Evolutionary conservation across 495 filamentous ascomycete species (phyloP).

Genomic region (Annulohypoxylon bovei): DNA sequence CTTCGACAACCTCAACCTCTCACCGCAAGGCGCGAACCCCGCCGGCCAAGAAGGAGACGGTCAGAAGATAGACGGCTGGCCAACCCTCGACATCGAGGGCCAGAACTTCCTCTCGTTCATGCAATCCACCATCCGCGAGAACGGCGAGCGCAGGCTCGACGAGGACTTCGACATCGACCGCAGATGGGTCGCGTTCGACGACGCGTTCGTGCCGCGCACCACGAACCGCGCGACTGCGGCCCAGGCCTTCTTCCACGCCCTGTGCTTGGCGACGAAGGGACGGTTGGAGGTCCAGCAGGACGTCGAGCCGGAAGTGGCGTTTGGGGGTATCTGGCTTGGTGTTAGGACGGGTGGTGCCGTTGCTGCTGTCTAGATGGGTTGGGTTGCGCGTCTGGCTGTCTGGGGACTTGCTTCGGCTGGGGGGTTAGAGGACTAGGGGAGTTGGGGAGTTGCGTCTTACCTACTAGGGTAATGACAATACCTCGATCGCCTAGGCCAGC

Average conservation of each 20-base stretch:
- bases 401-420: not conserved
- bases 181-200: constrained; percentile 64
- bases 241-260: constrained; percentile 77
- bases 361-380: not conserved
- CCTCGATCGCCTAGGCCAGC: not conserved
- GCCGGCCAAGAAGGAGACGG: not conserved
- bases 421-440: too few relatives aligned
- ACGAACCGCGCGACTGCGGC: constrained; percentile 70
- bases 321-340: constrained; percentile 53
- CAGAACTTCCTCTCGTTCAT: constrained; percentile 66
- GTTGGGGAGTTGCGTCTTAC: too few relatives aligned
- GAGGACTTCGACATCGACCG: constrained; percentile 50
- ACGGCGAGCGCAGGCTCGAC: constrained; percentile 50
- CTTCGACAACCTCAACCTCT: constrained; percentile 20
- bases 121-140: constrained; percentile 47
- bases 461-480: too few relatives aligned
- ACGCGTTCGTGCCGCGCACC: constrained; percentile 64
- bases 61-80: constrained; percentile 16
- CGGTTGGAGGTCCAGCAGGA: constrained; percentile 66
- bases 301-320: constrained; percentile 43
- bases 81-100: constrained; percentile 52
- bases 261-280: constrained; percentile 74
- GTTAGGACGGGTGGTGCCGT: constrained; percentile 7
- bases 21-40: not conserved
- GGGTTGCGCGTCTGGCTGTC: not conserved